phyloP scores from a whole-genome alignment of 2,329 filamentous ascomycete genomes.

The Gliomastix tumulicola region DNA sequence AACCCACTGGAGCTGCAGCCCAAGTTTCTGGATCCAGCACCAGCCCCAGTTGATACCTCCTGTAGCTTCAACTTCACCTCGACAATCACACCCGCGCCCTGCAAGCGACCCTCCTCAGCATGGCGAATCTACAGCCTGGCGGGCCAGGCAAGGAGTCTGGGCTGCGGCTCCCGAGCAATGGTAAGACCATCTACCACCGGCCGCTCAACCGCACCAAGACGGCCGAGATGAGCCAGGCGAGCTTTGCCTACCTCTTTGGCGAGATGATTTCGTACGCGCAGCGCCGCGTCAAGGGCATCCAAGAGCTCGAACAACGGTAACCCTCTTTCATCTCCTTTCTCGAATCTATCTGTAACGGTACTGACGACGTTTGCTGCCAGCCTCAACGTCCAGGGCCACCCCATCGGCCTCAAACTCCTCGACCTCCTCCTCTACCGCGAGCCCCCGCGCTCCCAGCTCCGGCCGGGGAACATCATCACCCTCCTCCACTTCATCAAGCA shows the following conservation, averaged over 20 bases:
- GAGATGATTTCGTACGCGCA: conserved; percentile 98
- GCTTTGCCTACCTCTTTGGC: conserved; percentile 92
- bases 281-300: conserved; percentile 80
- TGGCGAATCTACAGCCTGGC: conserved; percentile 46
- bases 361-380: conserved; percentile 35
- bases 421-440: conserved; percentile 89
- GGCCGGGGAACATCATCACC: conserved; percentile 81
- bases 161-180: conserved; percentile 82
- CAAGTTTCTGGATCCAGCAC: too few species aligned
- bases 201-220: conserved; percentile 86
- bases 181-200: conserved; percentile 97
- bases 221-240: conserved; percentile 82
- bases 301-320: conserved; percentile 86
- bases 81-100: too few species aligned
- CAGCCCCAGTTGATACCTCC: too few species aligned
- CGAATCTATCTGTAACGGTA: background rate
- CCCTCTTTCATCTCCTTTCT: too few species aligned
- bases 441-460: conserved; percentile 59
- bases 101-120: too few species aligned
- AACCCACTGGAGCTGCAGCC: too few species aligned
- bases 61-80: too few species aligned
- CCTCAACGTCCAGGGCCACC: conserved; percentile 85
- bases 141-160: conserved; percentile 50
- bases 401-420: conserved; percentile 87
- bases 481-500: conserved; percentile 95